Evolutionary conservation across 108 stramenopile species (phyloP), one percentile per base, ranked within the genome.

Genomic region (Discostella stelligeroides): DNA sequence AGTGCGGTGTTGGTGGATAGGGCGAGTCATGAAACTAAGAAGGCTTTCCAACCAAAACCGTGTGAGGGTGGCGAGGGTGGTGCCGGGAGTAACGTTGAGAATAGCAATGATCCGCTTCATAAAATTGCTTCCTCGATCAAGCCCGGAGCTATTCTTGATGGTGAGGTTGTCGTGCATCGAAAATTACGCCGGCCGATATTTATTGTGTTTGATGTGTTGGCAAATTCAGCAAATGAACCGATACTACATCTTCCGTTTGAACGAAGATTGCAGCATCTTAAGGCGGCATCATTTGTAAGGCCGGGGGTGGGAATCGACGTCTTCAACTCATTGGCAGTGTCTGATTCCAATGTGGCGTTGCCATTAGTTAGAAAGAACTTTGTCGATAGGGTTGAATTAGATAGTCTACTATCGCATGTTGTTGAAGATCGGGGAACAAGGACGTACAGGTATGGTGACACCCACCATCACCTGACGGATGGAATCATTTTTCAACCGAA

Each of bases 141-240:
- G 66, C 88, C 91, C 11, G 98, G 98, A 27, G 92, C 94, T 7
- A 86, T 98, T 7, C 82, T 98, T 3, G 98, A 98, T 73, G 98
- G 98, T 34, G 98, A 98, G 82, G 94, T 98, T n/a, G 96, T 97
- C 45, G 91, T 95, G 74, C 90, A 96, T 78, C 82, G 94, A 1
- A 86, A 82, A 34, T 68, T 76, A 20, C 85, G 82, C 29, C 71
- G 91, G 55, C 94, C 95, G 7, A 83, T 96, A 38, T 98, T 97
- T 64, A 92, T 98, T 62, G 94, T 96, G 7, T 98, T 98, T 80
- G 97, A 98, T 79, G 90, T 98, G 12, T 68, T 98, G 67, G 76
- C 87, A 7, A 81, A 88, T 41, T 87, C 85, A 5, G 75, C 85
- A 20, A 73, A 81, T 15, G 81, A 78, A 25, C 86, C 93, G 12